Conservation (phyloP, 768 basidiomycete species). For the Mycena alexandri region DNA sequence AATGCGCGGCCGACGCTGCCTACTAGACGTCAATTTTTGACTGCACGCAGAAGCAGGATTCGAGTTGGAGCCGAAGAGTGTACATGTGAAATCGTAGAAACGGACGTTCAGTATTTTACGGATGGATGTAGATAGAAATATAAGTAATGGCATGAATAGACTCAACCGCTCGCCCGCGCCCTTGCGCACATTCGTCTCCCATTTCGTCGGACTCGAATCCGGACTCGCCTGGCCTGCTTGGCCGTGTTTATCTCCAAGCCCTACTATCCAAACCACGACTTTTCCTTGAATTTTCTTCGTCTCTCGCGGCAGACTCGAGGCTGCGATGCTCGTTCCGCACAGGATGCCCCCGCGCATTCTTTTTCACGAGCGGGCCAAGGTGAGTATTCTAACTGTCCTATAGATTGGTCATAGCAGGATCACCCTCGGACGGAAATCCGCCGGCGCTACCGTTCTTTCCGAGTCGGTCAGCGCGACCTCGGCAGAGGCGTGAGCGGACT, state of each 20-base stretch:
- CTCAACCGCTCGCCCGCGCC: too few species aligned
- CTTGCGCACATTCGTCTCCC: too few species aligned
- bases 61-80: too few species aligned
- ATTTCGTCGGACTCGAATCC: too few species aligned
- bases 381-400: constrained; percentile 49
- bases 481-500: not conserved
- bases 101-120: too few species aligned
- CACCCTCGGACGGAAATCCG: constrained; percentile 44
- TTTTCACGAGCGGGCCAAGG: constrained; percentile 55
- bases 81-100: too few species aligned
- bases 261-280: too few species aligned
- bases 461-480: constrained; percentile 9
- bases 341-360: constrained; percentile 39
- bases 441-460: constrained; percentile 27
- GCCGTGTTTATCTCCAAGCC: too few species aligned
- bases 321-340: constrained; percentile 57
- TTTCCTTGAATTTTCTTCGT: too few species aligned
- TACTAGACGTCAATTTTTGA: not conserved
- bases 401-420: constrained; percentile 48
- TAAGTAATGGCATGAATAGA: too few species aligned
- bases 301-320: constrained; percentile 52
- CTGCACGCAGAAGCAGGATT: not conserved
- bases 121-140: too few species aligned
- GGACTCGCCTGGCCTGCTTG: too few species aligned
- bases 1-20: constrained; percentile 16